Percentiles rank a stretch among this genome's conserved stretches.
Conservation (phyloP, 331 rosid genomes). For the Rhamnella rubrinervis region DNA sequence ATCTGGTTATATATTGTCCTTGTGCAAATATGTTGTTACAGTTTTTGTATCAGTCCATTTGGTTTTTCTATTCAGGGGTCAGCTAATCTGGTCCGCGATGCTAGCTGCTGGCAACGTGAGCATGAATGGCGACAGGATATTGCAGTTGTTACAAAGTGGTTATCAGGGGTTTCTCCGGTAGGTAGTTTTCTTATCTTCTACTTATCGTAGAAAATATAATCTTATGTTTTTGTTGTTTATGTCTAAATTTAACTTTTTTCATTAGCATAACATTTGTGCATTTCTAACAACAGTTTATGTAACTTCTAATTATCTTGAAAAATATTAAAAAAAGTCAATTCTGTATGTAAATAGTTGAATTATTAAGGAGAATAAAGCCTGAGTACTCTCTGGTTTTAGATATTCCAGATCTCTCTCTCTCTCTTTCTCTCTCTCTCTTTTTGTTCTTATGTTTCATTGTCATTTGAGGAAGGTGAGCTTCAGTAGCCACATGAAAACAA, state of each 20-base stretch:
- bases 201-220: too few species aligned
- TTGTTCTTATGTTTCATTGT: too few species aligned
- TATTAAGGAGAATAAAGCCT: too few species aligned
- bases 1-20: neutral
- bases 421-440: neutral
- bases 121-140: conserved; percentile 95
- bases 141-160: conserved; percentile 95
- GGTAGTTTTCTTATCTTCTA: conserved; percentile 27
- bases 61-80: conserved; percentile 60
- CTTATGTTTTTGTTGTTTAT: neutral
- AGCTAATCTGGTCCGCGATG: conserved; percentile 73
- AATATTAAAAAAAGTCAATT: neutral
- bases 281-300: neutral
- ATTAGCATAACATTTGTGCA: neutral
- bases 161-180: conserved; percentile 88
- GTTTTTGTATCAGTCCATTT: conserved; percentile 8
- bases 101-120: conserved; percentile 76
- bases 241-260: neutral
- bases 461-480: too few species aligned
- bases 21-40: too few species aligned
- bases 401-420: neutral
- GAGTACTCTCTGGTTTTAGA: neutral
- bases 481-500: too few species aligned
- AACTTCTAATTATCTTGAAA: neutral
- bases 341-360: neutral